Base-by-base conservation (phyloP, 768 basidiomycete species). In the Phaeotremella fagi region DNA sequence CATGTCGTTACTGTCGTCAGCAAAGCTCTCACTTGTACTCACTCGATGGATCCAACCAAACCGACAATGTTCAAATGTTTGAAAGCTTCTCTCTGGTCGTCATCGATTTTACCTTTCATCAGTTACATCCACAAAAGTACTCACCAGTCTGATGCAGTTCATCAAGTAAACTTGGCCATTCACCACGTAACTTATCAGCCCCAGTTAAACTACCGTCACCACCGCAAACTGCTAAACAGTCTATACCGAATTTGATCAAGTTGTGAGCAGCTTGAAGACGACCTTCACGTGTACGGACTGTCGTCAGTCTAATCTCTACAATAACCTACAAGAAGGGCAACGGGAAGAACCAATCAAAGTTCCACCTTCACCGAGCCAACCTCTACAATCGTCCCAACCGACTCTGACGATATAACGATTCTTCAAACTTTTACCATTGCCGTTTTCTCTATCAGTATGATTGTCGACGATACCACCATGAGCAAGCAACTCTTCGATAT, bases 161-260 rank as follows among this genome's bases (percentile, higher is more conserved):
- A 38, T 79, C 76, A 52, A 98, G 78, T 55, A 92, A 83, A n/a
- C 80, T 74, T 0, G 91, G 89, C 95, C 95, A 99, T 78, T 99
- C 95, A 1, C 84, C 80, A 54, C 95, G 80, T 72, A 99, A 90
- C 64, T 87, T 79, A 71, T 99, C 91, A 6, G 95, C 95, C 47
- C 95, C 95, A 0, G 95, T 98, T 57, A 99, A 80, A 15, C 87
- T 90, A 23, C 95, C 95, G 64, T 99, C 95, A 68, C 95, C 95
- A 50, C 95, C 95, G 65, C 94, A 98, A 51, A 99, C 91, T 42
- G 87, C 90, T 54, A 99, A 81, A 16, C 92, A 94, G 68, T 98
- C 90, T 63, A 99, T 98, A 50, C 95, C 95, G 75, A 94, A 92
- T 66, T 85, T 88, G 76, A 98, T 85, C 55, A 99, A 80, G 73